Evolutionary conservation across 345 rosid species (phyloP), one percentile per base, ranked within the genome.

Genomic region (Eucalyptus guilfoylei): DNA sequence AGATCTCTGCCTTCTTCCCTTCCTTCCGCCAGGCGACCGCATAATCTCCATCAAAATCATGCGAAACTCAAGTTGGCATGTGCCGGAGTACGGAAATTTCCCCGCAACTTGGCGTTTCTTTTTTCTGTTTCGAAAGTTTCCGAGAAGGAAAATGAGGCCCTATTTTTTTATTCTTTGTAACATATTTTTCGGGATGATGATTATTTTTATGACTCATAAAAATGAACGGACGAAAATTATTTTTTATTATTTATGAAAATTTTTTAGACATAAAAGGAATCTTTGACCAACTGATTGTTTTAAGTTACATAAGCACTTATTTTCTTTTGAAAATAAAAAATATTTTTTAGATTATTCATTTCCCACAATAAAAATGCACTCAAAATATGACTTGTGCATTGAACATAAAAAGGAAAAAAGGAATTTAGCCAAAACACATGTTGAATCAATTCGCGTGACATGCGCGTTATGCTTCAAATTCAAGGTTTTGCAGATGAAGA

Each of bases 361-460:
- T 9, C 4, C 0, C 28, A 5, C 13, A 4, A 23, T 4, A 23
- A 4, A 10, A 32, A 32, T 16, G 0, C 40, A 32, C 12, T 9
- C 1, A 3, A 15, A 67, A 9, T 67, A 1, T 16, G 15, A 67
- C 11, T 67, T 4, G 21, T 14, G 21, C n/a, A 5, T n/a, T 5
- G 21, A 8, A 64, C 21, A 14, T 64, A 14, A n/a, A 67, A 2
- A 32, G 15, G 5, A 9, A 55, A 10, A 50, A n/a, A 6, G 21
- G 0, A 15, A 67, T 15, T 67, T 52, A 52, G 5, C 11, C 37
- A n/a, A 15, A 67, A 15, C 9, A 1, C 5, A n/a, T 32, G 9
- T 32, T 3, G 1, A n/a, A 15, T 67, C 34, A 30, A 14, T 64
- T 64, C 3, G 6, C 0, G 3, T n/a, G 17, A 14, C 3, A 1